These are phyloP conservation scores for Tylopilus sp. DNA, from an alignment of 768 basidiomycete species.

Conservation along the genomic window DNA sequence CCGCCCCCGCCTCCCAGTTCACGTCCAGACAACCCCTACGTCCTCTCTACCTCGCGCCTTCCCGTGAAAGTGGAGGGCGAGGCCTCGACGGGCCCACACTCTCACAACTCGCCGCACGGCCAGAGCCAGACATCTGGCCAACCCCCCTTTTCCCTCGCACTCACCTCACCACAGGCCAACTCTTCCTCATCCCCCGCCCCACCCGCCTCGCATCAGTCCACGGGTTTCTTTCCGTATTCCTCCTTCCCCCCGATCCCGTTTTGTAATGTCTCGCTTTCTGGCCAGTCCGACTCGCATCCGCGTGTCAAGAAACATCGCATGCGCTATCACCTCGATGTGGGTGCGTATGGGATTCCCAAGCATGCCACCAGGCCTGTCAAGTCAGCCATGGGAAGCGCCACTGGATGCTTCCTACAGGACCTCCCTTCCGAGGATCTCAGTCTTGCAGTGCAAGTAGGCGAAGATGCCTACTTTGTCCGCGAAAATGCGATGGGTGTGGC, in stretches of 20 bases:
- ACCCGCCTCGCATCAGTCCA: constrained; percentile 30
- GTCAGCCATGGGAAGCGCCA: constrained; percentile 25
- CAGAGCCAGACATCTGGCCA: constrained; percentile 32
- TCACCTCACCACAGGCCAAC: constrained; percentile 40
- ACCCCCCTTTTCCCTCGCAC: constrained; percentile 40
- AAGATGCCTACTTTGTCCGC: constrained; percentile 85
- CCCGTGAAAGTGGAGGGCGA: constrained; percentile 47
- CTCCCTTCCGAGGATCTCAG: constrained; percentile 32
- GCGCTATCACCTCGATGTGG: constrained; percentile 62
- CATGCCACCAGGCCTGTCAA: constrained; percentile 25
- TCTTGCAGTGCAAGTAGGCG: constrained; percentile 79
- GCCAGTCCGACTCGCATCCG: constrained; percentile 27
- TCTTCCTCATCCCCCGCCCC: constrained; percentile 28
- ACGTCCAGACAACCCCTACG: constrained; percentile 37
- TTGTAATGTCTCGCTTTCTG: constrained; percentile 26
- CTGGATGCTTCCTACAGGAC: constrained; percentile 30
- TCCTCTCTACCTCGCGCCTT: constrained; percentile 41
- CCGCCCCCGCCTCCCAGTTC: constrained; percentile 39
- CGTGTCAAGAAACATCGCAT: constrained; percentile 31
- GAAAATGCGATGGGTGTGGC: constrained; percentile 91
- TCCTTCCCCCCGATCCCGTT: constrained; percentile 31
- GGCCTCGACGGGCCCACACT: constrained; percentile 28
- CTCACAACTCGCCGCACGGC: constrained; percentile 35
- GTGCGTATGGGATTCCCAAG: constrained; percentile 87
- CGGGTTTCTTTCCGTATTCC: constrained; percentile 35